phyloP scores from a whole-genome alignment of 2,329 filamentous ascomycete genomes.

The Hansfordia pulvinata region DNA sequence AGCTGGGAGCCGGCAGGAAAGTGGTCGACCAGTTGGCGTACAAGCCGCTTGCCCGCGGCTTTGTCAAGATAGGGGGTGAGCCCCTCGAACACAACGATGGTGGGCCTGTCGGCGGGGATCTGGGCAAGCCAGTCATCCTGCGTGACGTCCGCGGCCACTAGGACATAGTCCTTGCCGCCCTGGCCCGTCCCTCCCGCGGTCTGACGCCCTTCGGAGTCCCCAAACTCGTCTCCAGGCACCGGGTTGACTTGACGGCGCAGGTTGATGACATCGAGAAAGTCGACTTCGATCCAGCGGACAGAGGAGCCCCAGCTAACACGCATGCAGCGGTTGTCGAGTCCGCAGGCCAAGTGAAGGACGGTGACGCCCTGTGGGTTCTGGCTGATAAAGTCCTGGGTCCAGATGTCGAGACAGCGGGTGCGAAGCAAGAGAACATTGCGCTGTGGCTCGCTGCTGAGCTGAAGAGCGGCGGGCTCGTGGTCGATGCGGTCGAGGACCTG shows the following conservation, averaged over 20 bases:
- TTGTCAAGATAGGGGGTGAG: constrained; percentile 16
- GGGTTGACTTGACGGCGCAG: constrained; percentile 14
- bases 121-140: constrained; percentile 14
- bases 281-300: constrained; percentile 20
- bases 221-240: constrained; percentile 8
- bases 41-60: constrained; percentile 10
- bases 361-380: constrained; percentile 10
- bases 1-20: constrained; percentile 14
- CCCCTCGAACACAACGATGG: constrained; percentile 18
- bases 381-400: constrained; percentile 13
- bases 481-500: constrained; percentile 9
- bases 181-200: too few relatives aligned
- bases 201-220: too few relatives aligned
- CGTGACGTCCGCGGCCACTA: constrained; percentile 13
- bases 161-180: too few relatives aligned
- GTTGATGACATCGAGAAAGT: constrained; percentile 19
- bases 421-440: constrained; percentile 7
- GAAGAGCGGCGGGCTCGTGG: constrained; percentile 10
- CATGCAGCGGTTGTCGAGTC: constrained; percentile 15
- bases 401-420: constrained; percentile 10
- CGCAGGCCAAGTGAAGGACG: constrained; percentile 17
- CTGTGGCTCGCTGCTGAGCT: constrained; percentile 5
- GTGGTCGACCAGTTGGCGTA: constrained; percentile 10
- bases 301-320: constrained; percentile 9
- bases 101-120: constrained; percentile 16